Evolutionary conservation across 768 basidiomycete species (phyloP), one percentile per base, ranked within the genome.

Genomic region (Podaxis pistillaris): DNA sequence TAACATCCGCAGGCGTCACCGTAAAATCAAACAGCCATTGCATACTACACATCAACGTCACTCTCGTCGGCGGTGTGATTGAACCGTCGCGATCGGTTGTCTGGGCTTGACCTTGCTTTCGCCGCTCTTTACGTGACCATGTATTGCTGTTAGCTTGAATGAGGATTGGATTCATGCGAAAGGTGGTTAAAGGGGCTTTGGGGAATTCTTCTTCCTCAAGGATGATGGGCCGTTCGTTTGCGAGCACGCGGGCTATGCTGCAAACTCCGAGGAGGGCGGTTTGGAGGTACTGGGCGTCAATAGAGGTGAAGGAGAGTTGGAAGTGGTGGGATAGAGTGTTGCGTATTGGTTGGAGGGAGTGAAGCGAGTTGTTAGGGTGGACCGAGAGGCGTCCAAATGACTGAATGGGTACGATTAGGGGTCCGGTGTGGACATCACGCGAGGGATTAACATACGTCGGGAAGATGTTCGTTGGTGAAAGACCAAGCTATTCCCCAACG

Each of bases 401-500:
- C 46, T 19, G 22, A 58, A 51, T 40, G 33, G 22, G 24, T 9
- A 11, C 11, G 38, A 11, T 49, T n/a, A 46, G 28, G 28, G 12
- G 8, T 33, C 26, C 17, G 15, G 22, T 44, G 19, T 33, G 60
- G 36, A 62, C 24, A 36, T 24, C 41, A 36, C 33, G 46, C 37
- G 51, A 44, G 38, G 26, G 24, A 13, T 40, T 17, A 11, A 78
- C 91, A 56, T 71, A 95, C 96, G 65, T 97, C 94, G 0, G 93
- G 88, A 33, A 97, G 75, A 6, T 86, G 85, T 13, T 71, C 71
- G 30, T 82, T 80, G 1, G 75, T 77, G 58, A 88, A 87, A 0
- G 91, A 94, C 96, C 96, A 98, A 0, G 84, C 93, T 1, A 98
- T 74, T 0, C 89, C 92, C 94, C 95, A 98, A n/a, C 97, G 84